Conservation (phyloP, 129 eudicot species). For the Silybum marianum region DNA sequence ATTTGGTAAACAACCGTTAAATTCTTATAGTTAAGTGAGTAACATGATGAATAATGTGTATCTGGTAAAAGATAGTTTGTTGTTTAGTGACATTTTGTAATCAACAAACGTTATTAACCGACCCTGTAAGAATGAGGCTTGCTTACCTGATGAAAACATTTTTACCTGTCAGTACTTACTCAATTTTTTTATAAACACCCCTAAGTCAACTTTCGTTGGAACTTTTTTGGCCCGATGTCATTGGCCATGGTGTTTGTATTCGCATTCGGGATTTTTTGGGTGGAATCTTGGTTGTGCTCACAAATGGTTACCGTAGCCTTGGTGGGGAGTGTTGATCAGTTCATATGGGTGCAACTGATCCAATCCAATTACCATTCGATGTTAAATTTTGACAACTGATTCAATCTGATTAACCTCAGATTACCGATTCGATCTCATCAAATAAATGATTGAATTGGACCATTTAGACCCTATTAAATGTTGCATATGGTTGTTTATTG, state of each 20-base stretch:
- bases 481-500: not conserved
- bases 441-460: not conserved
- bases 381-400: not conserved
- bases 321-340: not conserved
- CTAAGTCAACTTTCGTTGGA: not conserved
- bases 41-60: no score
- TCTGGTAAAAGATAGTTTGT: no score
- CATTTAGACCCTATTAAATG: no score
- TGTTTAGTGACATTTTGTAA: no score
- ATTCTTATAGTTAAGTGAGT: no score
- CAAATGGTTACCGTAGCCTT: not conserved
- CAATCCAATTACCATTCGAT: not conserved
- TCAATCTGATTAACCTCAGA: not conserved
- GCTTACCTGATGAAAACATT: no score
- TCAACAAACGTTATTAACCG: no score
- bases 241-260: not conserved
- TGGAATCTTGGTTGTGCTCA: not conserved
- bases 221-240: not conserved
- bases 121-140: no score
- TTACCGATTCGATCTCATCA: not conserved
- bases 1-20: no score
- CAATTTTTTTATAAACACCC: not conserved
- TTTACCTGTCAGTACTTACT: not conserved
- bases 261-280: not conserved
- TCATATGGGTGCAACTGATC: not conserved